Conservation (phyloP, 1,139 yeast genomes). For the Scheffersomyces segobiensis region DNA sequence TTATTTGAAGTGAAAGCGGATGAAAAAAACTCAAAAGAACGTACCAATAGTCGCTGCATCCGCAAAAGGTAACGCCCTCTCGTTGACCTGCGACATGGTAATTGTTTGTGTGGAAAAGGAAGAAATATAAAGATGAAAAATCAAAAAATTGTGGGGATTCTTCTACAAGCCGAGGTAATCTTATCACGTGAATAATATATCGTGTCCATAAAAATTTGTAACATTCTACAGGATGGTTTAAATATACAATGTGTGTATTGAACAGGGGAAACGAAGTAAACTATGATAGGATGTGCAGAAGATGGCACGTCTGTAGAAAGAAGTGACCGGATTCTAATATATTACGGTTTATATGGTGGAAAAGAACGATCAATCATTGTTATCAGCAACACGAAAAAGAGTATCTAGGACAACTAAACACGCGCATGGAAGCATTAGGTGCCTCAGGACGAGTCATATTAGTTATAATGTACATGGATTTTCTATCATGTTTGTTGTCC, state of each 20-base stretch:
- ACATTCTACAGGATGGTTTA: not conserved
- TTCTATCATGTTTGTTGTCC: not conserved
- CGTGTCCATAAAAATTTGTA: not conserved
- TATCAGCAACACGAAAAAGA: not conserved
- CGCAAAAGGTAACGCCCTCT: constrained; percentile 43
- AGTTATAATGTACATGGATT: not conserved
- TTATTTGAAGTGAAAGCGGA: not conserved
- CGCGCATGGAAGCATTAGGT: too few species aligned
- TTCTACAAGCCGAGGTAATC: not conserved
- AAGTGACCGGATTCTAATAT: not conserved
- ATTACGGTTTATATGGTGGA: not conserved
- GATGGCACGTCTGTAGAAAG: not conserved
- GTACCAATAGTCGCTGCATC: constrained; percentile 51
- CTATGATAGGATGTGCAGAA: not conserved
- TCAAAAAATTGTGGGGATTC: not conserved
- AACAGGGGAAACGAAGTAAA: not conserved
- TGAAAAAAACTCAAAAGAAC: constrained; percentile 13
- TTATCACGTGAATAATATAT: not conserved
- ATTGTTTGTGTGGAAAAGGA: not conserved
- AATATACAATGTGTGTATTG: not conserved
- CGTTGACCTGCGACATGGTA: constrained; percentile 26
- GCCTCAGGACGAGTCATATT: not conserved
- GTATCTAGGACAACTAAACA: not conserved
- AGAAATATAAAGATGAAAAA: not conserved
- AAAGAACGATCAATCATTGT: not conserved